Evolutionary conservation across 495 filamentous ascomycete genomes (phyloP).

Genomic region (Neurospora sp.): DNA sequence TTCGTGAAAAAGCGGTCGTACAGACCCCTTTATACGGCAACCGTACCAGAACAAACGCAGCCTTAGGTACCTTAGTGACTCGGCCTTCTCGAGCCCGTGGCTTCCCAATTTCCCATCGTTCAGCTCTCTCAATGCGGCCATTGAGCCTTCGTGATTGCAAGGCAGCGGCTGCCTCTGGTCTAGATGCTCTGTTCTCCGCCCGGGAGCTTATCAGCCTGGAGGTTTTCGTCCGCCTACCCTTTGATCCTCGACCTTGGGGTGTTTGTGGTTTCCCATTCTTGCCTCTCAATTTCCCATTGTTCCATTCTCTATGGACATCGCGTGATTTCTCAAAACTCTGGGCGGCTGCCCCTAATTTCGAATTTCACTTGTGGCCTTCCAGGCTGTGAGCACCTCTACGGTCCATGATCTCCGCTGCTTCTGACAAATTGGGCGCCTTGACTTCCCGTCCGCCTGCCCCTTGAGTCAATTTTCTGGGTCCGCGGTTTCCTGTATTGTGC

Average conservation of each 20-base stretch:
- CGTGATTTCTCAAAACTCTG: not conserved
- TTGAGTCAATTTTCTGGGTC: not conserved
- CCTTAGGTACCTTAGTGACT: too few species aligned
- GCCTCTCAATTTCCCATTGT: not conserved
- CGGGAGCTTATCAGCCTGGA: not conserved
- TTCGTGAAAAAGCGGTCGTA: too few species aligned
- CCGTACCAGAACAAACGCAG: too few species aligned
- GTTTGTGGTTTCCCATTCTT: not conserved
- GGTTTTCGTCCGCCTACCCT: not conserved
- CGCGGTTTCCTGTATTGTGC: not conserved
- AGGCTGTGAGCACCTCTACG: not conserved
- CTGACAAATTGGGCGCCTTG: not conserved
- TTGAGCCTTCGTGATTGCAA: not conserved
- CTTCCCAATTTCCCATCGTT: not conserved
- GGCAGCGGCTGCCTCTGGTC: not conserved
- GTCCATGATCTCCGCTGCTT: not conserved
- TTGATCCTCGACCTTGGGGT: not conserved
- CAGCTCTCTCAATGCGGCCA: not conserved
- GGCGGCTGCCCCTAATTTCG: not conserved
- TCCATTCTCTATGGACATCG: not conserved
- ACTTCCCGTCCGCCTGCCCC: not conserved
- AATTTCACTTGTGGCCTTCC: not conserved
- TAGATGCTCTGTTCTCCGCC: not conserved
- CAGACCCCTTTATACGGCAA: too few species aligned
- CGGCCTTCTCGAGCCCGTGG: not conserved